Conservation (phyloP, 768 basidiomycete genomes). For the Gelatoporia subvermispora region DNA sequence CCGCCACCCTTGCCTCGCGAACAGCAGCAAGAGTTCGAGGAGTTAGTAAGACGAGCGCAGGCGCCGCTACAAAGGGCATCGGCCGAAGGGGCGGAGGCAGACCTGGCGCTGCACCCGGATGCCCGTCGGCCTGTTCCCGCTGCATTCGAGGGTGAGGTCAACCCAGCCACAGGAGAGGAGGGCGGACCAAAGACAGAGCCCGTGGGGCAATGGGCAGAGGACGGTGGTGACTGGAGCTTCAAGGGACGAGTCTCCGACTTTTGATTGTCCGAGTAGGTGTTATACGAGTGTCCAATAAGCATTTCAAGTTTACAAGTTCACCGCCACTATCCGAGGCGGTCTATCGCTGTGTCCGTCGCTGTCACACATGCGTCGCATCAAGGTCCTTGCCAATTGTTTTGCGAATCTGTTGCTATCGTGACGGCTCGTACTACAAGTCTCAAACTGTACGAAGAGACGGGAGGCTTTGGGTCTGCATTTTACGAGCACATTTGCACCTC, state of each 20-base stretch:
- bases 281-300: no score
- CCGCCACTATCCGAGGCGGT: no score
- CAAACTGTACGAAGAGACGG: no score
- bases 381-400: no score
- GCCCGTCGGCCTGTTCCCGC: constrained; percentile 51
- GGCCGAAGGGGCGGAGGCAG: constrained; percentile 27
- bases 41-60: constrained; percentile 64
- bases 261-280: constrained; percentile 25
- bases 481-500: no score
- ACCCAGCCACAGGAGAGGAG: constrained; percentile 78
- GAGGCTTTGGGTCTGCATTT: no score
- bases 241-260: constrained; percentile 88
- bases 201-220: constrained; percentile 49
- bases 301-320: no score
- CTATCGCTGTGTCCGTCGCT: no score
- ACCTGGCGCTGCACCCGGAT: constrained; percentile 63
- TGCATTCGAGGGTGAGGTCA: constrained; percentile 77
- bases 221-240: constrained; percentile 83
- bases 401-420: no score
- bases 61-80: constrained; percentile 26
- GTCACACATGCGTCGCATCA: no score
- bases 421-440: no score
- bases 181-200: constrained; percentile 90
- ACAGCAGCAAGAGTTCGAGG: constrained; percentile 83
- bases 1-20: constrained; percentile 73